Percentiles rank a stretch among this genome's conserved stretches.
These are phyloP conservation scores for Auricularia heimuer DNA, from an alignment of 768 basidiomycete species.

Conservation along the genomic window DNA sequence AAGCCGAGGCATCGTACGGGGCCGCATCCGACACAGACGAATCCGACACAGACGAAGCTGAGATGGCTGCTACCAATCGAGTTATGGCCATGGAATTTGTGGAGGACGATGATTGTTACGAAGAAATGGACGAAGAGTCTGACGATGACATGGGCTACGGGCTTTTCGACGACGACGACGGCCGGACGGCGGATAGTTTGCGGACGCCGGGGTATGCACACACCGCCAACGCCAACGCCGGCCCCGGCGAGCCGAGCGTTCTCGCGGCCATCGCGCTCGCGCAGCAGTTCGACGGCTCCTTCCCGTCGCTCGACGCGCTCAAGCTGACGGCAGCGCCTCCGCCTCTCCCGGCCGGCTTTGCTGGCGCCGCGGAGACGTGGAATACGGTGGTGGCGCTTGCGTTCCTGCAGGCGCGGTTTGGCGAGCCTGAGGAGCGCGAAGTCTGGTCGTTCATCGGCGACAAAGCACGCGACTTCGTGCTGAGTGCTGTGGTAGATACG, in stretches of 20 bases:
- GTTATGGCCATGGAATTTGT: too few species aligned
- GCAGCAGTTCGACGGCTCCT: background rate
- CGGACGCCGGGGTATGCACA: background rate
- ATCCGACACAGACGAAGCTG: too few species aligned
- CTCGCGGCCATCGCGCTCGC: background rate
- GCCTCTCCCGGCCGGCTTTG: background rate
- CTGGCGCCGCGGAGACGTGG: background rate
- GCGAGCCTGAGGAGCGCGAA: background rate
- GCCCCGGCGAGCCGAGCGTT: background rate
- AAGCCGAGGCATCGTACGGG: too few species aligned
- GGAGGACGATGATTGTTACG: too few species aligned
- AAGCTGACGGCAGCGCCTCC: background rate
- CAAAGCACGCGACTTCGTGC: background rate
- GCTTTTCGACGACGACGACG: background rate
- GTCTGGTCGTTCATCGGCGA: background rate
- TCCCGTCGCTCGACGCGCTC: background rate
- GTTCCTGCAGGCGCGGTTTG: background rate
- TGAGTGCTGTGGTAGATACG: background rate
- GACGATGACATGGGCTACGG: slow-evolving; percentile 1
- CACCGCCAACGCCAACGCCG: background rate
- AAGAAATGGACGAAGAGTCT: background rate
- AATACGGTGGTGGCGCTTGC: background rate
- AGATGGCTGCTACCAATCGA: background rate
- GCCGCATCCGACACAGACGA: too few species aligned
- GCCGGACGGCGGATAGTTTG: background rate